A percentile compares a stretch with the other conserved stretches of the same genome.
These are phyloP conservation scores for Kewa caespitosa DNA, from an alignment of 179 eudicot species.

Conservation along the genomic window DNA sequence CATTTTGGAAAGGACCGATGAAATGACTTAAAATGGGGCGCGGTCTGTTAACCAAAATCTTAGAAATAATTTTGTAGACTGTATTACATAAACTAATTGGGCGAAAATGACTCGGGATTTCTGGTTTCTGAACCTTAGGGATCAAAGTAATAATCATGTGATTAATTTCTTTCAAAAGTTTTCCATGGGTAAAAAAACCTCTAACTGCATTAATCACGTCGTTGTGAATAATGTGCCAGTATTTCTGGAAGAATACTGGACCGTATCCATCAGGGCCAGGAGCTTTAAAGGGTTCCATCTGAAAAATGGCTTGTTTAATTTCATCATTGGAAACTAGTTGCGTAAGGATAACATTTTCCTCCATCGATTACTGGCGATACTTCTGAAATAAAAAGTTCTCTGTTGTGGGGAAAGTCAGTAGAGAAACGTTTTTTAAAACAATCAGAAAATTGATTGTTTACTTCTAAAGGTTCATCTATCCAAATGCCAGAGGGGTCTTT, in stretches of 20 bases:
- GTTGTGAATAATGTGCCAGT: background rate
- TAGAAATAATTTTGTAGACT: background rate
- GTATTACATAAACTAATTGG: constrained; percentile 8
- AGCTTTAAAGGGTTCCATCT: background rate
- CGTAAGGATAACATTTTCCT: background rate
- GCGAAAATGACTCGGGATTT: background rate
- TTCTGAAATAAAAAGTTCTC: background rate
- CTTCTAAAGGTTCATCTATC: background rate
- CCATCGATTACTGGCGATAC: background rate
- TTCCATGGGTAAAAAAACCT: background rate
- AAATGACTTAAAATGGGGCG: background rate
- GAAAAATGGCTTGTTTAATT: background rate
- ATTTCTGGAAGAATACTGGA: background rate
- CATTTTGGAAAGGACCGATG: background rate
- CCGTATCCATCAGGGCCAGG: background rate
- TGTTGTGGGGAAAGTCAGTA: background rate
- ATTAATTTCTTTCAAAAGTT: background rate
- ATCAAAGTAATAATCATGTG: background rate
- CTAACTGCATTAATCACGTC: background rate
- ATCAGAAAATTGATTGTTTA: background rate
- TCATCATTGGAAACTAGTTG: background rate
- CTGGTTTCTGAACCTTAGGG: background rate
- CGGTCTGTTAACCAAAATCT: background rate
- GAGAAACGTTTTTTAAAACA: background rate
- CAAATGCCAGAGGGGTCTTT: background rate